These are phyloP conservation scores for Calonectria fujianensis DNA, from an alignment of 2,329 filamentous ascomycete genomes.

Conservation along the genomic window DNA sequence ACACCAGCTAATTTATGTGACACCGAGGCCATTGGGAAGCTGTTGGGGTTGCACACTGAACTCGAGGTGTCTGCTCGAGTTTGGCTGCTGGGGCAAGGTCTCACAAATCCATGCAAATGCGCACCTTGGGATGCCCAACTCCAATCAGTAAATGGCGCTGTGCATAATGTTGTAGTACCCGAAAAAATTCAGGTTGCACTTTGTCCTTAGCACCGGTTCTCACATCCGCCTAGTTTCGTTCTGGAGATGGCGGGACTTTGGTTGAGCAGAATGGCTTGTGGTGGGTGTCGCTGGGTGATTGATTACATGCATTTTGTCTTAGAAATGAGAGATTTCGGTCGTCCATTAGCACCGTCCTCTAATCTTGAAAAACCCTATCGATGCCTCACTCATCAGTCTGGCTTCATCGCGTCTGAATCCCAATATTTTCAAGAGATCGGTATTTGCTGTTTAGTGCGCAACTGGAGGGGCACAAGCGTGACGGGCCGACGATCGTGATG, in stretches of 20 bases:
- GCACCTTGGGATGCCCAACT: not conserved
- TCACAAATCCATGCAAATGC: not conserved
- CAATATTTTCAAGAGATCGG: not conserved
- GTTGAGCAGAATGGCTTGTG: not conserved
- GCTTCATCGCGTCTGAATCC: not conserved
- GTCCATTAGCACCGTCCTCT: too few species aligned
- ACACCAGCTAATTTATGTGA: not conserved
- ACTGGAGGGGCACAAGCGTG: not conserved
- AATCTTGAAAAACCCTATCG: not conserved
- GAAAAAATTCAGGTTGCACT: not conserved
- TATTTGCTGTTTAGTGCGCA: not conserved
- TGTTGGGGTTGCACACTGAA: not conserved
- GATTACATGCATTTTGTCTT: not conserved
- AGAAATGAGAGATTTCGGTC: too few species aligned
- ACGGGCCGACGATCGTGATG: not conserved
- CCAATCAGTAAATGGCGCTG: not conserved
- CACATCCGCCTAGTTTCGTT: not conserved
- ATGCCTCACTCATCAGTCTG: not conserved
- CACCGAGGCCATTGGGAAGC: not conserved
- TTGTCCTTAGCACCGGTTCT: not conserved
- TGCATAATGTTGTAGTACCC: too few species aligned
- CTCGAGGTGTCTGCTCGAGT: not conserved
- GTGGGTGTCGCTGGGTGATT: not conserved
- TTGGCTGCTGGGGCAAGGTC: not conserved
- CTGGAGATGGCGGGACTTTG: not conserved